A percentile compares a stretch with the other conserved stretches of the same genome.
phyloP scores from a whole-genome alignment of 345 rosid genomes.

The Syzygium grande region DNA sequence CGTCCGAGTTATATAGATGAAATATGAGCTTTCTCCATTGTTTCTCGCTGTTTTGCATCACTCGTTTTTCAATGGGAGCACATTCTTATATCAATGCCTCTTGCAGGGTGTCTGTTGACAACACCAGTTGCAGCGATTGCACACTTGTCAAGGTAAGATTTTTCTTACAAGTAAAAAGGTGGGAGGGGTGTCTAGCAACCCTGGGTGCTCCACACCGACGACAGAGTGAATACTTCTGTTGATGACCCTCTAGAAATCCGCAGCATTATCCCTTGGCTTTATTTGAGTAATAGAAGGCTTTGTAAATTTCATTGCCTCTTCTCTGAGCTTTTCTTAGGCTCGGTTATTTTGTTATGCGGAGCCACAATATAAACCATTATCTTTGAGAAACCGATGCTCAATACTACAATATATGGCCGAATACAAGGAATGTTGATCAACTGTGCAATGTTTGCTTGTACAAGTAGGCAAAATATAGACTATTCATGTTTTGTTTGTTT shows the following conservation, averaged over 20 bases:
- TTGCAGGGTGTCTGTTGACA: constrained; percentile 84
- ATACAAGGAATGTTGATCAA: neutral
- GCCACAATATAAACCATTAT: neutral
- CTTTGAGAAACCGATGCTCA: neutral
- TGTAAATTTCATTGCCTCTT: neutral
- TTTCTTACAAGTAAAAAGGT: neutral
- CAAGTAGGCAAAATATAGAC: neutral
- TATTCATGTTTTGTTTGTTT: neutral
- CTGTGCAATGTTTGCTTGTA: neutral
- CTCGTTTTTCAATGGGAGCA: neutral
- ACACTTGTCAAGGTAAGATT: constrained; percentile 69
- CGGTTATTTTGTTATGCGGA: neutral
- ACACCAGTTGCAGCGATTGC: constrained; percentile 54
- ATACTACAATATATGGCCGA: neutral
- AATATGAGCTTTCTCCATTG: neutral
- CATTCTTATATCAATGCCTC: neutral
- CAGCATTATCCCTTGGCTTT: neutral
- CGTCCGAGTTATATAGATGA: neutral
- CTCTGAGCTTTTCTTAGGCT: neutral
- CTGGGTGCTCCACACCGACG: neutral
- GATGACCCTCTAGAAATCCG: neutral
- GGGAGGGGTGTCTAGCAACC: neutral
- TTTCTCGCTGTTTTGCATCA: neutral
- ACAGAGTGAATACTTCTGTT: neutral
- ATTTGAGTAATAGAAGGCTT: neutral